Conservation (phyloP, 2,329 filamentous ascomycete species). For the Dryadomyces quercus-mongolicae region DNA sequence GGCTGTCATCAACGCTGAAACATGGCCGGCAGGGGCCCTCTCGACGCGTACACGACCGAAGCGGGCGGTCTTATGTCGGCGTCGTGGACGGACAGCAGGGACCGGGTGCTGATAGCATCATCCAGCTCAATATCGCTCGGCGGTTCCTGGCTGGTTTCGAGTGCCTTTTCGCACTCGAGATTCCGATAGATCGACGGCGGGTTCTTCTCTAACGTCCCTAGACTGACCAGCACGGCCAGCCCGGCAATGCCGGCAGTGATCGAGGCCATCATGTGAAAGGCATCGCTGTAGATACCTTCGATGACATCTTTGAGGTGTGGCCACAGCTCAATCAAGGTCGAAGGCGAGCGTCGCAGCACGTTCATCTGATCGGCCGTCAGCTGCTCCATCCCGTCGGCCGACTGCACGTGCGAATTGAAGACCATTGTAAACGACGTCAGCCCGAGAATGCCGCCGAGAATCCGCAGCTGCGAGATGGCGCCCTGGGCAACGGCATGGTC, state of each 20-base stretch:
- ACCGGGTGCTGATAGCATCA: conserved; percentile 10
- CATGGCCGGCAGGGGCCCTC: too few relatives aligned
- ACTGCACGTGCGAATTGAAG: conserved; percentile 33
- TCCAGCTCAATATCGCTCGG: conserved; percentile 7
- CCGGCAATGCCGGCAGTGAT: conserved; percentile 10
- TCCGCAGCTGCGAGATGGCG: conserved; percentile 45
- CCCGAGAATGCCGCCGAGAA: conserved; percentile 47
- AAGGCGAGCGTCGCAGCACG: conserved; percentile 13
- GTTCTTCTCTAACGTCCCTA: conserved; percentile 11
- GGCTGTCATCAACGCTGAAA: too few relatives aligned
- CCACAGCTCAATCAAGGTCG: conserved; percentile 11
- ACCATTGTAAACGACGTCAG: conserved; percentile 47
- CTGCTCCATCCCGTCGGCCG: background rate
- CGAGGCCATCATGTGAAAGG: conserved; percentile 12
- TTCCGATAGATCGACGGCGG: conserved; percentile 13
- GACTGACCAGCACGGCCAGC: conserved; percentile 10
- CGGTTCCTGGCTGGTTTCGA: background rate
- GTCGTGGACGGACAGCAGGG: conserved; percentile 2
- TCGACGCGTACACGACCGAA: conserved; percentile 4
- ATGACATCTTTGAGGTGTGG: conserved; percentile 10
- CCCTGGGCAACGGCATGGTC: conserved; percentile 48
- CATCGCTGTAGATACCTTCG: conserved; percentile 8
- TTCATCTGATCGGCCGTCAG: conserved; percentile 10
- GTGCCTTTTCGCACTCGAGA: conserved; percentile 2
- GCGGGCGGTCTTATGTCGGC: background rate